Evolutionary conservation across 495 filamentous ascomycete species (phyloP).

Genomic region (Corynascus novoguineensis): DNA sequence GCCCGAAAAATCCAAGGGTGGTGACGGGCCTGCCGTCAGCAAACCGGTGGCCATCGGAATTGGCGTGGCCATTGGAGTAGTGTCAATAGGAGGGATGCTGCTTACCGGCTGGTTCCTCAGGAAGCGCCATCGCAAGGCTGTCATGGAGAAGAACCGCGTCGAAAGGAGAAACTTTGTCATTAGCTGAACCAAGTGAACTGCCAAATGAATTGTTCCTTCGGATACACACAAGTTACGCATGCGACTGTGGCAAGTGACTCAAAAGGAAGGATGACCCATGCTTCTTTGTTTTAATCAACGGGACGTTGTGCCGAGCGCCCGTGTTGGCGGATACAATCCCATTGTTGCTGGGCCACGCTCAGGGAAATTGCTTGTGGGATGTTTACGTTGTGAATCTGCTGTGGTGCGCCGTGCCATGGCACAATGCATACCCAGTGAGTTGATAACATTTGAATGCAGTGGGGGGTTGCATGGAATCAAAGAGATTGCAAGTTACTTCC

Average conservation of each 20-base stretch:
- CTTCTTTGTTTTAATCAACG: neutral
- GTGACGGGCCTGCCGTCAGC: slow-evolving; percentile 9
- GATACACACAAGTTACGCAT: no score
- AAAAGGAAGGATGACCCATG: neutral
- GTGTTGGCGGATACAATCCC: no score
- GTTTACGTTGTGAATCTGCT: neutral
- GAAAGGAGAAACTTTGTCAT: slow-evolving; percentile 29
- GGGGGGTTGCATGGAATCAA: no score
- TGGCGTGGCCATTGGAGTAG: slow-evolving; percentile 27
- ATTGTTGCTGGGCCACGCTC: neutral
- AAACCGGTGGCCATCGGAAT: slow-evolving; percentile 25
- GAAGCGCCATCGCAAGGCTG: slow-evolving; percentile 15
- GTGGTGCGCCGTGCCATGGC: neutral
- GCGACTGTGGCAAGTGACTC: no score
- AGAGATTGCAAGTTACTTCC: no score
- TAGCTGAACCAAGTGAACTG: slow-evolving; percentile 12
- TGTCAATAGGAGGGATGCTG: slow-evolving; percentile 15
- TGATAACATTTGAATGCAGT: neutral
- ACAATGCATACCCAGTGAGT: neutral
- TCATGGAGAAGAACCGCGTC: slow-evolving; percentile 18
- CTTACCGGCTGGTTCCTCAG: slow-evolving; percentile 25
- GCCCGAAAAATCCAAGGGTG: slow-evolving; percentile 2
- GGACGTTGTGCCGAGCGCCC: neutral
- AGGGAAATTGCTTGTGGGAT: neutral
- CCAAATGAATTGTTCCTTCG: neutral